Conservation (phyloP, 2,329 filamentous ascomycete species). For the Aspergillus sp. region DNA sequence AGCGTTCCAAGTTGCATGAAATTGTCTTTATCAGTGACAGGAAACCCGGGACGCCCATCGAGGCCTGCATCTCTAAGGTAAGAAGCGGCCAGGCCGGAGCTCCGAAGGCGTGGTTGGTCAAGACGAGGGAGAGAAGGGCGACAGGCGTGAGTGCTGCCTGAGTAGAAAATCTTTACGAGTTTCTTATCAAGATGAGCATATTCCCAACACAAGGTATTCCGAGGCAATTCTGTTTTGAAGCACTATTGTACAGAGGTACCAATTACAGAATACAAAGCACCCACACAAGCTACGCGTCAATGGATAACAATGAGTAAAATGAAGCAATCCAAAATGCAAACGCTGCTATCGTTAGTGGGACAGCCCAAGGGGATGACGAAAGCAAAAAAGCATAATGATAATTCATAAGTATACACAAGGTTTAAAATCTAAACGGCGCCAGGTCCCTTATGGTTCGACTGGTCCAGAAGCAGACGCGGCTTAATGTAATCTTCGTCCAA, state of each 20-base stretch:
- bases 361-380: not conserved
- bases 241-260: not conserved
- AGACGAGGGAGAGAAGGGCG: too few relatives aligned
- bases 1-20: not conserved
- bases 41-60: not conserved
- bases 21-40: conserved; percentile 6
- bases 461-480: conserved; percentile 81
- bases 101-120: too few relatives aligned
- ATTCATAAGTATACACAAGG: conserved; percentile 15
- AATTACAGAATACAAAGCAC: not conserved
- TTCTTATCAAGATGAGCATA: not conserved
- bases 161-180: not conserved
- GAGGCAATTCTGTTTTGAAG: not conserved
- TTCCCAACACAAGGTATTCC: not conserved
- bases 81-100: conserved; percentile 1
- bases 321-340: not conserved
- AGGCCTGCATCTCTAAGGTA: conserved; percentile 2
- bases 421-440: conserved; percentile 35
- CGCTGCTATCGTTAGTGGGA: not conserved
- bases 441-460: conserved; percentile 48
- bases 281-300: not conserved
- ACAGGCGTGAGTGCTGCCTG: not conserved
- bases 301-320: not conserved
- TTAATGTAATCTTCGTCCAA: conserved; percentile 97
- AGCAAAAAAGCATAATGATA: not conserved